Conservation (phyloP, 371 early-diverging fungal species). For the Rhizopus sp. region DNA sequence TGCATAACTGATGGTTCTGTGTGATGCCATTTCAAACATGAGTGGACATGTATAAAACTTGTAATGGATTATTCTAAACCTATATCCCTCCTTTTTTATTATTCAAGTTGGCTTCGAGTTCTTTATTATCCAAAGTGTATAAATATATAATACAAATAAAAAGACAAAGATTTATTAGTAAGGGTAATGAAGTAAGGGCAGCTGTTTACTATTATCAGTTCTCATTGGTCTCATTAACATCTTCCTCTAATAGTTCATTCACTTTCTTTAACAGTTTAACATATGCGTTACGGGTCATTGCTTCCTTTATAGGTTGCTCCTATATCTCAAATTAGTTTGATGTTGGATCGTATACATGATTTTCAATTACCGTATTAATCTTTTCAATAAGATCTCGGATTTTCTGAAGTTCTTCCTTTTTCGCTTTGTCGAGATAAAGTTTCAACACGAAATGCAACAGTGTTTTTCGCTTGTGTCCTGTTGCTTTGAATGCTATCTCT, state of each 20-base stretch:
- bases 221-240: background rate
- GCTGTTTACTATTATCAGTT: too few relatives aligned
- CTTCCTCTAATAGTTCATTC: background rate
- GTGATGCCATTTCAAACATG: too few relatives aligned
- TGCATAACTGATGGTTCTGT: too few relatives aligned
- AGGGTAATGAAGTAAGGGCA: too few relatives aligned
- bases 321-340: background rate
- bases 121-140: too few relatives aligned
- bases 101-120: too few relatives aligned
- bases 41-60: too few relatives aligned
- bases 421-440: constrained; percentile 35
- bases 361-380: constrained; percentile 34
- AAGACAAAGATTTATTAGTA: too few relatives aligned
- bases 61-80: too few relatives aligned
- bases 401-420: constrained; percentile 26
- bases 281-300: constrained; percentile 6
- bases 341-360: background rate
- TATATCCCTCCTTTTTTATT: too few relatives aligned
- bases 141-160: too few relatives aligned
- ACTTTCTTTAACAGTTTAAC: constrained; percentile 1
- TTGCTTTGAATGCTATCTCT: constrained; percentile 31
- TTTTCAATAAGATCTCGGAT: constrained; percentile 25
- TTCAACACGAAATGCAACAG: constrained; percentile 40
- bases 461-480: constrained; percentile 31
- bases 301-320: constrained; percentile 11